phyloP scores from a whole-genome alignment of 2,329 filamentous ascomycete genomes.

The Cryphonectria nitschkei region DNA sequence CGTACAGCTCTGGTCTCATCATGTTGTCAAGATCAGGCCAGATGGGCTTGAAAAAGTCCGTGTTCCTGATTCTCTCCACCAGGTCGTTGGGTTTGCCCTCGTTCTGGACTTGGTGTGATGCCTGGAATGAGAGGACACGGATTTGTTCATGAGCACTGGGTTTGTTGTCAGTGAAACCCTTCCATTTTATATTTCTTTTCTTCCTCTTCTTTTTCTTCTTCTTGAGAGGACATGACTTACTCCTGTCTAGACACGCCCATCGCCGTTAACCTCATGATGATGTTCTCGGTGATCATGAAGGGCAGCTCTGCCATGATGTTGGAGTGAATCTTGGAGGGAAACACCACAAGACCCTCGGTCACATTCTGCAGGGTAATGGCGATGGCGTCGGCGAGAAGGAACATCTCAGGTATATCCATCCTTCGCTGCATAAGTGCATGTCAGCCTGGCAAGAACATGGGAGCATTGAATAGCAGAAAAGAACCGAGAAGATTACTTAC shows the following conservation, averaged over 20 bases:
- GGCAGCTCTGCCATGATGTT: slow-evolving; percentile 77
- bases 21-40: slow-evolving; percentile 58
- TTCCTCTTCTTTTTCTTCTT: no score
- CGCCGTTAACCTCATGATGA: slow-evolving; percentile 78
- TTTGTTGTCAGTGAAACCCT: not conserved
- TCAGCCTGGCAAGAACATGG: slow-evolving; percentile 2
- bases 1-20: slow-evolving; percentile 61
- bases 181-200: no score
- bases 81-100: slow-evolving; percentile 78
- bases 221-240: slow-evolving; percentile 42
- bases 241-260: slow-evolving; percentile 76
- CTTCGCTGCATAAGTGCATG: slow-evolving; percentile 45
- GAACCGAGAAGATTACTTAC: slow-evolving; percentile 36
- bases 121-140: slow-evolving; percentile 78
- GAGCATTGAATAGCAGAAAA: not conserved
- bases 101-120: slow-evolving; percentile 62
- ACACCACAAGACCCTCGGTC: slow-evolving; percentile 64
- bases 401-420: slow-evolving; percentile 67
- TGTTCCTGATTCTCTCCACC: slow-evolving; percentile 73
- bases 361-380: slow-evolving; percentile 52
- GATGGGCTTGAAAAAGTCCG: slow-evolving; percentile 70
- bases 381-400: slow-evolving; percentile 71
- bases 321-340: slow-evolving; percentile 71
- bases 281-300: slow-evolving; percentile 75
- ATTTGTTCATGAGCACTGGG: slow-evolving; percentile 73